Evolutionary conservation across 2,329 filamentous ascomycete species (phyloP).

Genomic region (Hymenoscyphus occultus): DNA sequence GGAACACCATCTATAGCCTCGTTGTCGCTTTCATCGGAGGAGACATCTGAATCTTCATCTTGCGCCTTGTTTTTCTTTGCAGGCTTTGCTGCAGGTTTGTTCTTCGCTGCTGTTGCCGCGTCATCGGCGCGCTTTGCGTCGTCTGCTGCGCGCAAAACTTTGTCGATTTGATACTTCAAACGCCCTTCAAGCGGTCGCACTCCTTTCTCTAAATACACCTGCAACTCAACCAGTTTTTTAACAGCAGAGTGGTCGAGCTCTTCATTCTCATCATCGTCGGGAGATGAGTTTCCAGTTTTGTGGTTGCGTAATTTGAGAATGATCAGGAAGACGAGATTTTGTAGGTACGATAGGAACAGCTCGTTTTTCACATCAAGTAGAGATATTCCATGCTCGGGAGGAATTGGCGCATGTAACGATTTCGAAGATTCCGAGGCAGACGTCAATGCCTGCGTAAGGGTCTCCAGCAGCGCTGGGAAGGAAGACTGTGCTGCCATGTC

Average conservation of each 20-base stretch:
- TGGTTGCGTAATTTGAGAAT: constrained; percentile 71
- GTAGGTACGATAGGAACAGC: constrained; percentile 91
- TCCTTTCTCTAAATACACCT: constrained; percentile 91
- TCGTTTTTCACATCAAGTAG: constrained; percentile 96
- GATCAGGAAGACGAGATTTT: constrained; percentile 87
- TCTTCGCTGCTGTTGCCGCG: constrained; percentile 39
- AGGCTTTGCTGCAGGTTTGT: background rate
- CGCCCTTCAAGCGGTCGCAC: constrained; percentile 86
- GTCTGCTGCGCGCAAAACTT: constrained; percentile 84
- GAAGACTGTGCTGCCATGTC: constrained; percentile 50
- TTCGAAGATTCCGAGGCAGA: constrained; percentile 66
- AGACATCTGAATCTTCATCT: constrained; percentile 24
- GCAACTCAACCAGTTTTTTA: constrained; percentile 82
- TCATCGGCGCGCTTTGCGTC: constrained; percentile 43
- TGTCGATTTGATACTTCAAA: constrained; percentile 93
- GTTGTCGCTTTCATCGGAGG: constrained; percentile 35
- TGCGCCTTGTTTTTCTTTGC: constrained; percentile 11
- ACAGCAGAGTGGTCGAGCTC: constrained; percentile 66
- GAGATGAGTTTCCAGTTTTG: constrained; percentile 27
- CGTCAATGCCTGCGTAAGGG: constrained; percentile 53
- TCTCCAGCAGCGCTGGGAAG: constrained; percentile 50
- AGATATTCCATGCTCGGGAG: constrained; percentile 85
- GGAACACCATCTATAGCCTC: constrained; percentile 26
- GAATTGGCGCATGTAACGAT: constrained; percentile 58
- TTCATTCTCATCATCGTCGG: constrained; percentile 39